A percentile compares a stretch with the other conserved stretches of the same genome.
Conservation (phyloP, 495 filamentous ascomycete species). For the Neurospora cerealis region DNA sequence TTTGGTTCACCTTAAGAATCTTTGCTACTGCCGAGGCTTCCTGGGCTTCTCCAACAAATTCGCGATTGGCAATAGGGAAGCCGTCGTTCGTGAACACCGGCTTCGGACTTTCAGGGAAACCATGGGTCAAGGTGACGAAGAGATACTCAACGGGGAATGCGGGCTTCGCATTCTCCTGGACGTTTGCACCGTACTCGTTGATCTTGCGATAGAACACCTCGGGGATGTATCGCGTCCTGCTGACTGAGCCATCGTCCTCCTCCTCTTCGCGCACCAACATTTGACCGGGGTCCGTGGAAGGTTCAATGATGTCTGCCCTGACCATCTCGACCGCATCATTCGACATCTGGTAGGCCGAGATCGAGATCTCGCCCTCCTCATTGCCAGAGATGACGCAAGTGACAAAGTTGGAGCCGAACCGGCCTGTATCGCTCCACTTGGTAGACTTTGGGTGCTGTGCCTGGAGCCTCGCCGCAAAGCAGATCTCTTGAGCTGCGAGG, state of each 20-base stretch:
- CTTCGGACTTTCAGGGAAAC: constrained; percentile 72
- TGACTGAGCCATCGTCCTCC: constrained; percentile 61
- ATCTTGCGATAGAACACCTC: constrained; percentile 94
- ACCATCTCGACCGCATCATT: constrained; percentile 97
- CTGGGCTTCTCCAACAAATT: constrained; percentile 73
- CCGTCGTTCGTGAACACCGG: constrained; percentile 58
- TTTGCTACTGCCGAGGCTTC: constrained; percentile 39
- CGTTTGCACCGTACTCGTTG: constrained; percentile 92
- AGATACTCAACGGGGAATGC: constrained; percentile 95
- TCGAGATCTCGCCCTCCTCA: constrained; percentile 74
- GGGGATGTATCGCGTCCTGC: constrained; percentile 79
- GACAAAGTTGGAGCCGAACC: constrained; percentile 94
- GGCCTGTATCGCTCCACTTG: constrained; percentile 94
- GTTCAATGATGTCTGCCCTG: constrained; percentile 86
- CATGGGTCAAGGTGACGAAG: constrained; percentile 90
- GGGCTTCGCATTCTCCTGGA: constrained; percentile 95
- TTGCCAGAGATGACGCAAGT: constrained; percentile 92
- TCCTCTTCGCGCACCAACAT: constrained; percentile 95
- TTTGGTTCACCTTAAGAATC: constrained; percentile 30
- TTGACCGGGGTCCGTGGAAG: constrained; percentile 80
- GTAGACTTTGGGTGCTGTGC: constrained; percentile 79
- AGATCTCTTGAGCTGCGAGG: constrained; percentile 84
- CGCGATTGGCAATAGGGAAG: constrained; percentile 88
- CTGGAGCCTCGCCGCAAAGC: constrained; percentile 80
- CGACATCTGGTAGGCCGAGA: constrained; percentile 89